phyloP scores from a whole-genome alignment of 257 asterid species.

The Thymus quinquecostatus region DNA sequence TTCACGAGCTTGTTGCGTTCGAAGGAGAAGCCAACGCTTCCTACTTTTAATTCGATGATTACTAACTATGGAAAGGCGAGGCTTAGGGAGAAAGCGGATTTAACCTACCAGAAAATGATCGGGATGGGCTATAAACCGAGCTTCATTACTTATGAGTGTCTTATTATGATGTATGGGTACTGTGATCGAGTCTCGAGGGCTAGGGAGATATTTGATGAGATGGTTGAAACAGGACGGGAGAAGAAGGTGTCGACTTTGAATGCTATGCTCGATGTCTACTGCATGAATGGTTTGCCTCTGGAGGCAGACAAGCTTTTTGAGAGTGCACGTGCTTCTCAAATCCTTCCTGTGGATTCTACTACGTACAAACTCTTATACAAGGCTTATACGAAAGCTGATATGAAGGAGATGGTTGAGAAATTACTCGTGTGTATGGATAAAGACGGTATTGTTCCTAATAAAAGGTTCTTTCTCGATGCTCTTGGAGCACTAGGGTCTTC shows the following conservation, averaged over 20 bases:
- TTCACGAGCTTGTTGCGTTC: slow-evolving; percentile 78
- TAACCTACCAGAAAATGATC: slow-evolving; percentile 57
- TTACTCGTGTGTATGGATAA: slow-evolving; percentile 68
- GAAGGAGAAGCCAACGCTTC: slow-evolving; percentile 76
- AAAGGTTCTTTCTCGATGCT: slow-evolving; percentile 85
- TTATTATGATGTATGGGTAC: slow-evolving; percentile 79
- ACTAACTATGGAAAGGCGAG: slow-evolving; percentile 94
- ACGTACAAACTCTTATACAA: slow-evolving; percentile 84
- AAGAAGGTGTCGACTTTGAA: slow-evolving; percentile 77
- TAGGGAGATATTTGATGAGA: slow-evolving; percentile 68
- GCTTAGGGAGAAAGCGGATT: slow-evolving; percentile 74
- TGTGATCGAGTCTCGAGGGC: slow-evolving; percentile 81
- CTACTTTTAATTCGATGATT: slow-evolving; percentile 95
- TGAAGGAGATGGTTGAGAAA: slow-evolving; percentile 72
- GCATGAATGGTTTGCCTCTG: slow-evolving; percentile 74
- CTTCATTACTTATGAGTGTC: slow-evolving; percentile 78
- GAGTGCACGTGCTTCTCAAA: slow-evolving; percentile 43
- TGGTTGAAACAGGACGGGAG: slow-evolving; percentile 61
- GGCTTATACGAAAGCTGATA: slow-evolving; percentile 82
- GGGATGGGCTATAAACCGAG: slow-evolving; percentile 84
- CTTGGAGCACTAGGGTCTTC: slow-evolving; percentile 72
- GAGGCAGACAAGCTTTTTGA: slow-evolving; percentile 80
- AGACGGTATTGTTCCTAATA: slow-evolving; percentile 87
- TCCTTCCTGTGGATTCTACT: slow-evolving; percentile 59
- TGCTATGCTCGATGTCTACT: slow-evolving; percentile 88